phyloP scores from a whole-genome alignment of 768 basidiomycete genomes.

The Termitomyces sp. region DNA sequence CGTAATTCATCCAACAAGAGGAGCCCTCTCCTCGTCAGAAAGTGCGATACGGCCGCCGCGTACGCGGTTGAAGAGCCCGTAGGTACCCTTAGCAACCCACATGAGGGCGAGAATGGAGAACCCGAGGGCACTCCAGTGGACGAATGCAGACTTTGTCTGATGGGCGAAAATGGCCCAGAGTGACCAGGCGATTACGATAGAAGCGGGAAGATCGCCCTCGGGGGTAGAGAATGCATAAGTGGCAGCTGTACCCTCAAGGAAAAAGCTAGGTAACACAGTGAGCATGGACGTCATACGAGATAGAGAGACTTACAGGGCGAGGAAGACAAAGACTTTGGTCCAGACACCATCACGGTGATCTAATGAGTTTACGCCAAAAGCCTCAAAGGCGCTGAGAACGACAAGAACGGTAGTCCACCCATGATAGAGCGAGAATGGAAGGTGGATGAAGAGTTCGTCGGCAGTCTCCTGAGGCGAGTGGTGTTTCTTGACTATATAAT shows the following conservation, averaged over 20 bases:
- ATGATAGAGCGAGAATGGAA: conserved; percentile 95
- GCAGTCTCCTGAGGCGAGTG: conserved; percentile 55
- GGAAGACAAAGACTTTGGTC: conserved; percentile 95
- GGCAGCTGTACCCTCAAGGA: conserved; percentile 89
- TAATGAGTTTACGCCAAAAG: conserved; percentile 77
- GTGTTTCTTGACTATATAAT: conserved; percentile 90
- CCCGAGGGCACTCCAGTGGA: conserved; percentile 86
- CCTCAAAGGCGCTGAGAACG: conserved; percentile 78
- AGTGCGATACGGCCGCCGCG: conserved; percentile 53
- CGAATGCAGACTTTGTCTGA: conserved; percentile 62
- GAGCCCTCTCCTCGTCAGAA: conserved; percentile 84
- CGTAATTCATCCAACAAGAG: conserved; percentile 47
- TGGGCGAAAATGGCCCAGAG: conserved; percentile 89
- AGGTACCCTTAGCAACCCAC: conserved; percentile 77
- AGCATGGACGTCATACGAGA: background rate
- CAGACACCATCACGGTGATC: conserved; percentile 68
- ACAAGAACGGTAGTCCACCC: conserved; percentile 88
- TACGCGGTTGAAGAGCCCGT: conserved; percentile 43
- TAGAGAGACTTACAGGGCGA: conserved; percentile 60
- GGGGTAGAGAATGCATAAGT: conserved; percentile 89
- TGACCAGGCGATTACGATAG: conserved; percentile 89
- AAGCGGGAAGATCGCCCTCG: conserved; percentile 91
- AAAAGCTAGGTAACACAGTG: conserved; percentile 47
- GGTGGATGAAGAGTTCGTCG: conserved; percentile 89
- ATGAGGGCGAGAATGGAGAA: conserved; percentile 82